Conservation (phyloP, 495 filamentous ascomycete species). For the Penicillium longicatenatum region DNA sequence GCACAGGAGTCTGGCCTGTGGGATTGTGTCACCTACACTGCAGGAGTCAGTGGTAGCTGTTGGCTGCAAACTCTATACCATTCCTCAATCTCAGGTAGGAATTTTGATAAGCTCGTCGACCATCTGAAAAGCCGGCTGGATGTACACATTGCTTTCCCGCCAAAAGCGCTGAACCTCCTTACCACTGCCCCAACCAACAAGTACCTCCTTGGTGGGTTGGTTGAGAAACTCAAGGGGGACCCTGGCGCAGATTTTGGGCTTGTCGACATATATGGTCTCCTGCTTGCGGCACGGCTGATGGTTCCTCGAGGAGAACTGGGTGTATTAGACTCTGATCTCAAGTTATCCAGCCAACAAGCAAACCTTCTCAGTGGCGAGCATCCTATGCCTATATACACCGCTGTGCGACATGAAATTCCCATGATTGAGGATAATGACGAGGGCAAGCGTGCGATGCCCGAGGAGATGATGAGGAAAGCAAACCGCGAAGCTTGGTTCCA, state of each 20-base stretch:
- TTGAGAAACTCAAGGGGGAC: slow-evolving; percentile 88
- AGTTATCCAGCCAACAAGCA: slow-evolving; percentile 78
- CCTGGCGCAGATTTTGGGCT: slow-evolving; percentile 80
- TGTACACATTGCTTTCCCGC: slow-evolving; percentile 90
- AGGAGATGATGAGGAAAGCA: slow-evolving; percentile 61
- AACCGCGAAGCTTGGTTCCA: slow-evolving; percentile 88
- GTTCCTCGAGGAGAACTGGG: slow-evolving; percentile 83
- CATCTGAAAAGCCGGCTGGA: slow-evolving; percentile 85
- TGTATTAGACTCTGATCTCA: slow-evolving; percentile 75
- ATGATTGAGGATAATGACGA: slow-evolving; percentile 35
- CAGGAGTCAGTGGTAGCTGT: slow-evolving; percentile 92
- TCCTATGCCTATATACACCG: slow-evolving; percentile 91
- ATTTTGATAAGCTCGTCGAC: slow-evolving; percentile 67
- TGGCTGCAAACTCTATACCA: slow-evolving; percentile 92
- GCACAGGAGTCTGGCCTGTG: slow-evolving; percentile 83
- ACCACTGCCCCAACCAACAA: slow-evolving; percentile 89
- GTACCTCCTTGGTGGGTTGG: slow-evolving; percentile 79
- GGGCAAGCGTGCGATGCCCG: slow-evolving; percentile 38
- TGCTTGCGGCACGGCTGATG: slow-evolving; percentile 79
- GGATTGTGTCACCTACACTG: slow-evolving; percentile 91
- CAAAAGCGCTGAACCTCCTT: slow-evolving; percentile 72
- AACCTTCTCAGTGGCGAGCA: slow-evolving; percentile 74
- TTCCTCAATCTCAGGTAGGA: slow-evolving; percentile 71
- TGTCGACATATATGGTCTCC: slow-evolving; percentile 87
- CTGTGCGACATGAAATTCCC: slow-evolving; percentile 95